Evolutionary conservation across 495 filamentous ascomycete species (phyloP), one percentile per base, ranked within the genome.

Genomic region (Astrothelium macrocarpum): DNA sequence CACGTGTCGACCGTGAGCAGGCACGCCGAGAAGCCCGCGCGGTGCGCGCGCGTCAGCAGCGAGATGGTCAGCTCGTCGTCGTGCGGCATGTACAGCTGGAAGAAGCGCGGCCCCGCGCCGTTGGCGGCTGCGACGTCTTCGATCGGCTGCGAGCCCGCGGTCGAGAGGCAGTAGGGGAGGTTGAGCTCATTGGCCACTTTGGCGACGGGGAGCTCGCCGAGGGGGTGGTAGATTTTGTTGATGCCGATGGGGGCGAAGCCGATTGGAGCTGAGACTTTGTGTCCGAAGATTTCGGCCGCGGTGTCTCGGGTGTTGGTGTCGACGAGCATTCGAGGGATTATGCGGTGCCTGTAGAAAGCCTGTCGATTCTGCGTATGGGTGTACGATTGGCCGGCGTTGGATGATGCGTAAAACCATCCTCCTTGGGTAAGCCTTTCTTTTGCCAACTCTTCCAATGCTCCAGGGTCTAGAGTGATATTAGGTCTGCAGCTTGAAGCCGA

Each of bases 231-330:
- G 66, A 87, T 88, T 39, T 78, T 78, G 72, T 87, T 86, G 62
- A 88, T 86, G 1, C 85, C 85, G 49, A 87, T 82, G 0, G 84
- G 86, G 0, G 85, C 84, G 66, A 89, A 85, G 29, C 82, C 83
- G 34, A 87, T 81, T 4, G 84, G 84, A 0, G 83, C 82, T 9
- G 77, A 74, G 46, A 84, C 80, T 32, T 75, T 77, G 69, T 86
- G 84, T 18, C 83, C 83, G 74, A 86, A 88, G 64, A 89, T 84
- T 12, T 70, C 72, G 32, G 83, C 82, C 2, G 68, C 71, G 1
- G 81, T 87, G 68, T 87, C 84, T 9, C 84, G 79, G 20, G 64
- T 66, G 65, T 80, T 83, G 20, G 84, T 87, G 72, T 87, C 83
- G 63, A 87, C 79, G 5, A 88, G 78, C 71, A 79, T 81, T 25